These are phyloP conservation scores for Hemisphaericaspora xylofermentans DNA, from an alignment of 1,139 yeast genomes.

Conservation along the genomic window DNA sequence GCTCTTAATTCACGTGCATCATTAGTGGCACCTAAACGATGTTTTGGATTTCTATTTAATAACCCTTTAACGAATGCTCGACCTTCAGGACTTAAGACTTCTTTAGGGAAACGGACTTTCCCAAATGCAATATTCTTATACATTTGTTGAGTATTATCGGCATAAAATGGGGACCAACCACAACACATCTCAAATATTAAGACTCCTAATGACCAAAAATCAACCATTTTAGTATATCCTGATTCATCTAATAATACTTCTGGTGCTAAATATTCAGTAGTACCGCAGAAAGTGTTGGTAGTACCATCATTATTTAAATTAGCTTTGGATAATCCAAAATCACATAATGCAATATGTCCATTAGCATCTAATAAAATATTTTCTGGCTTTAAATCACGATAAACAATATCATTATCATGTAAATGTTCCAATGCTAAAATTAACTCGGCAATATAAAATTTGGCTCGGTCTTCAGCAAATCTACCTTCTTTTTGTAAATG, in stretches of 20 bases:
- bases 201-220: conserved; percentile 83
- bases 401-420: conserved; percentile 90
- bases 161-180: conserved; percentile 99
- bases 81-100: conserved; percentile 87
- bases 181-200: conserved; percentile 88
- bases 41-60: conserved; percentile 91
- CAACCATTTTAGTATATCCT: conserved; percentile 85
- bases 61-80: conserved; percentile 92
- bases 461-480: conserved; percentile 88
- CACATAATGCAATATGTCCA: conserved; percentile 96
- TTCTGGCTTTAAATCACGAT: conserved; percentile 94
- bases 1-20: conserved; percentile 91
- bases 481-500: conserved; percentile 95
- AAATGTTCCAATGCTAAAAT: conserved; percentile 88
- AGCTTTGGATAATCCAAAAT: conserved; percentile 94
- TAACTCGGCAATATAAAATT: conserved; percentile 93
- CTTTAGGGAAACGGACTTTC: conserved; percentile 94
- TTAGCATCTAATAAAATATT: conserved; percentile 90
- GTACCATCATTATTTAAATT: conserved; percentile 85
- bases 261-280: conserved; percentile 88
- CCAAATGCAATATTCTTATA: conserved; percentile 98
- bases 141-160: conserved; percentile 97
- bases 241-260: conserved; percentile 79
- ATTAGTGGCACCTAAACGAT: conserved; percentile 83
- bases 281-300: conserved; percentile 96